phyloP scores from a whole-genome alignment of 1,139 yeast species.

The Taphrina betulina region DNA sequence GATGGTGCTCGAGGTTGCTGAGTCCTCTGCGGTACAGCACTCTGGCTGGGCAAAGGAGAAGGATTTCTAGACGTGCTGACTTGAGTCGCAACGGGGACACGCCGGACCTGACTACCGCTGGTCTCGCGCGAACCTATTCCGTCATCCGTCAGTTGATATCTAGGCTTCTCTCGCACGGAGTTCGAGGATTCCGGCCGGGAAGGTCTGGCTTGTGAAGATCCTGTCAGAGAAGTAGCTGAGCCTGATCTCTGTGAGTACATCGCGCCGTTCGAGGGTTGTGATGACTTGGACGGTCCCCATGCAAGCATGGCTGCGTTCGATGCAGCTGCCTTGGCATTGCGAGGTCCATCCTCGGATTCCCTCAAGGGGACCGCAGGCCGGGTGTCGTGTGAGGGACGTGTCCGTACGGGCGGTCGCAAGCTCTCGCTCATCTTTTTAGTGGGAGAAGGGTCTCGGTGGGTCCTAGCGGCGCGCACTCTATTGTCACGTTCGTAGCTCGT shows the following conservation, averaged over 20 bases:
- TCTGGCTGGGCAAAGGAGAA: constrained; percentile 19
- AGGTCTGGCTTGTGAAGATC: not conserved
- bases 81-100: constrained; percentile 2
- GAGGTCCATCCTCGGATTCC: constrained; percentile 14
- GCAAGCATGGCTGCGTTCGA: constrained; percentile 32
- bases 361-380: not conserved
- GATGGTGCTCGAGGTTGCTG: constrained; percentile 20
- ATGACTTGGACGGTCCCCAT: constrained; percentile 27
- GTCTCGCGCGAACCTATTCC: constrained; percentile 6
- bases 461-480: constrained; percentile 1
- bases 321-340: constrained; percentile 30
- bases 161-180: constrained; percentile 18
- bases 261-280: not conserved
- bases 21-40: constrained; percentile 1
- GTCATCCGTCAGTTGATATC: constrained; percentile 22
- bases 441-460: constrained; percentile 17
- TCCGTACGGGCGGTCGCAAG: constrained; percentile 15
- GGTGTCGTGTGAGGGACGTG: constrained; percentile 21
- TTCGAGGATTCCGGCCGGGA: constrained; percentile 8
- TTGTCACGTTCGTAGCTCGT: constrained; percentile 21
- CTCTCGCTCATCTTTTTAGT: constrained; percentile 28
- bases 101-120: constrained; percentile 7
- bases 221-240: constrained; percentile 17
- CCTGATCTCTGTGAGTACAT: constrained; percentile 15
- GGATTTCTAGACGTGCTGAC: constrained; percentile 23